Percentiles rank a stretch among this genome's conserved stretches.
Evolutionary conservation across 1,284 basidiomycete species (phyloP).

Genomic region (Phenoliferia sp.): DNA sequence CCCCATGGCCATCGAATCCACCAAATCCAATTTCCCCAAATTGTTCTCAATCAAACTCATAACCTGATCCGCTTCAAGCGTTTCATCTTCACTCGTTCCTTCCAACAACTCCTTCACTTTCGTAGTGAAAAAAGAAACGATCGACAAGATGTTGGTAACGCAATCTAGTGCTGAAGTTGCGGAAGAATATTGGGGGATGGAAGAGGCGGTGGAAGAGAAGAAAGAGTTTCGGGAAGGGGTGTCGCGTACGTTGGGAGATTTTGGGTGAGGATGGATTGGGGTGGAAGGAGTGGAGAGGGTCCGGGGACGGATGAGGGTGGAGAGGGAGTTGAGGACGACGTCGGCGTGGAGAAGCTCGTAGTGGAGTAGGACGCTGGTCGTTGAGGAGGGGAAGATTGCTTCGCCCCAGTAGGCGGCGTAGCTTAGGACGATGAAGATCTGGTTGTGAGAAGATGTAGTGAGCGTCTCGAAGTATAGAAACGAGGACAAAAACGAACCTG

Average conservation of each 20-base stretch:
- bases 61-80: conserved; percentile 31
- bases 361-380: conserved; percentile 29
- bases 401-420: conserved; percentile 39
- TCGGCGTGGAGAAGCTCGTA: conserved; percentile 38
- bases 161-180: conserved; percentile 31
- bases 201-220: neutral
- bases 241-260: neutral
- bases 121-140: conserved; percentile 28
- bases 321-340: conserved; percentile 28
- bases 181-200: neutral
- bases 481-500: conserved; percentile 1
- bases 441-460: neutral
- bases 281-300: conserved; percentile 7
- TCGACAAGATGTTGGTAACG: conserved; percentile 32
- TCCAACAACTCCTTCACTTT: conserved; percentile 21
- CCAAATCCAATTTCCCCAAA: conserved; percentile 32
- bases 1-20: conserved; percentile 36
- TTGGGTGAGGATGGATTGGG: neutral
- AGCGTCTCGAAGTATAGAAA: neutral
- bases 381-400: conserved; percentile 25
- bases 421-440: conserved; percentile 36
- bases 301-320: conserved; percentile 24
- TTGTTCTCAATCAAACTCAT: conserved; percentile 31
- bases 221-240: neutral
- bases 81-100: conserved; percentile 5